Evolutionary conservation across 1,139 yeast species (phyloP).

Genomic region (Nematodospora anomalae): DNA sequence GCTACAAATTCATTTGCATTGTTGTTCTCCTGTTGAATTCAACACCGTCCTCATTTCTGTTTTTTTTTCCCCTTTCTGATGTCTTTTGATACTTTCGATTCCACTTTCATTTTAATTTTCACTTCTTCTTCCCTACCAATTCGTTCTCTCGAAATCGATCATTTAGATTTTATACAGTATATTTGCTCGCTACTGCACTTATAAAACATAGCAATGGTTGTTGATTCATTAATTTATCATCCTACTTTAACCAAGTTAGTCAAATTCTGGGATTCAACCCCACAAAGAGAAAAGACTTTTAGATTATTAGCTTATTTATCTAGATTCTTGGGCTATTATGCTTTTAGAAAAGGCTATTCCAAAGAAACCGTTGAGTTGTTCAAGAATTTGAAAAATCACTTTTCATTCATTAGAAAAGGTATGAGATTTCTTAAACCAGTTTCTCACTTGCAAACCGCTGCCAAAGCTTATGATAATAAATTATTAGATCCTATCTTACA

Average conservation of each 20-base stretch:
- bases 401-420: conserved; percentile 77
- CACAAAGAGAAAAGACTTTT: conserved; percentile 68
- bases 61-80: no score
- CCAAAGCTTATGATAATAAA: conserved; percentile 69
- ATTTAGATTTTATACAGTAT: no score
- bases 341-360: conserved; percentile 60
- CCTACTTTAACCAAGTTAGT: conserved; percentile 68
- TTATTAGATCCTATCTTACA: conserved; percentile 65
- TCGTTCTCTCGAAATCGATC: no score
- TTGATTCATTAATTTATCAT: conserved; percentile 68
- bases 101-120: no score
- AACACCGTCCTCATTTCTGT: no score
- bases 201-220: conserved; percentile 68
- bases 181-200: no score
- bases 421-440: conserved; percentile 85
- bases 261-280: conserved; percentile 64
- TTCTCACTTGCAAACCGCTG: conserved; percentile 68
- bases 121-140: no score
- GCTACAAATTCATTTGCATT: no score
- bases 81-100: no score
- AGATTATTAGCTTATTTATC: conserved; percentile 82
- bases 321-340: conserved; percentile 66
- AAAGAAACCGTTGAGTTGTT: conserved; percentile 50
- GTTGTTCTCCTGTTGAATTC: no score
- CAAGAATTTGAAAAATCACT: conserved; percentile 54